phyloP scores from a whole-genome alignment of 2,329 filamentous ascomycete genomes.

The Pyrenochaeta sp. region DNA sequence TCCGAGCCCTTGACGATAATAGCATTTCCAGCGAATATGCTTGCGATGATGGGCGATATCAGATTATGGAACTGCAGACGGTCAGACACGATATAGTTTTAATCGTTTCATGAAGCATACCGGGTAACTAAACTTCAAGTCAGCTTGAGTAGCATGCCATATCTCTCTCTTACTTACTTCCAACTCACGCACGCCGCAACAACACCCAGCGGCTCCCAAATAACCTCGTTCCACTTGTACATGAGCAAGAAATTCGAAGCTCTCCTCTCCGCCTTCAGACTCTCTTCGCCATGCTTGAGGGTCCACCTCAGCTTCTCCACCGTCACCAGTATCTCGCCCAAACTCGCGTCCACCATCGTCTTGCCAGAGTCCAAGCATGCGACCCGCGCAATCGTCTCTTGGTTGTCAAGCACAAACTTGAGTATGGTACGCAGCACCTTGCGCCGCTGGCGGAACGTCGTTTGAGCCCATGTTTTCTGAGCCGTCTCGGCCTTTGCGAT shows the following conservation, averaged over 20 bases:
- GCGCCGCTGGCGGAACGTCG: constrained; percentile 78
- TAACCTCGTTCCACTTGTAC: constrained; percentile 91
- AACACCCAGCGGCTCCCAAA: constrained; percentile 91
- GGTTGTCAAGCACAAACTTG: constrained; percentile 84
- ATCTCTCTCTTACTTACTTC: constrained; percentile 70
- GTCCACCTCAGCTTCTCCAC: constrained; percentile 96
- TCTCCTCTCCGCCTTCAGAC: constrained; percentile 73
- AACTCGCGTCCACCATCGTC: constrained; percentile 90
- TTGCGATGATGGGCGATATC: constrained; percentile 87
- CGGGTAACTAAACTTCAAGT: constrained; percentile 47
- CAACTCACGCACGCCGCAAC: constrained; percentile 93
- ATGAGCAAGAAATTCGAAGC: constrained; percentile 93
- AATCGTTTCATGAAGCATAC: constrained; percentile 33
- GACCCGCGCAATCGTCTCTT: constrained; percentile 82
- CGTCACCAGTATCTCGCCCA: constrained; percentile 94
- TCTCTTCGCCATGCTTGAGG: constrained; percentile 85
- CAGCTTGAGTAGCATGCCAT: constrained; percentile 9
- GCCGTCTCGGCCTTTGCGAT: constrained; percentile 77
- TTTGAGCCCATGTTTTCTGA: constrained; percentile 78
- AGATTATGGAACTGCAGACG: constrained; percentile 83
- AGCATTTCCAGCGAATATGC: constrained; percentile 88
- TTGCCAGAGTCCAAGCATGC: constrained; percentile 95
- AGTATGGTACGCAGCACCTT: constrained; percentile 83
- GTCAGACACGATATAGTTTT: constrained; percentile 36
- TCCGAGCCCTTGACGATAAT: constrained; percentile 95